Percentiles rank a stretch among this genome's conserved stretches.
Conservation (phyloP, 1,284 basidiomycete species). For the Cryptococcus sp. region DNA sequence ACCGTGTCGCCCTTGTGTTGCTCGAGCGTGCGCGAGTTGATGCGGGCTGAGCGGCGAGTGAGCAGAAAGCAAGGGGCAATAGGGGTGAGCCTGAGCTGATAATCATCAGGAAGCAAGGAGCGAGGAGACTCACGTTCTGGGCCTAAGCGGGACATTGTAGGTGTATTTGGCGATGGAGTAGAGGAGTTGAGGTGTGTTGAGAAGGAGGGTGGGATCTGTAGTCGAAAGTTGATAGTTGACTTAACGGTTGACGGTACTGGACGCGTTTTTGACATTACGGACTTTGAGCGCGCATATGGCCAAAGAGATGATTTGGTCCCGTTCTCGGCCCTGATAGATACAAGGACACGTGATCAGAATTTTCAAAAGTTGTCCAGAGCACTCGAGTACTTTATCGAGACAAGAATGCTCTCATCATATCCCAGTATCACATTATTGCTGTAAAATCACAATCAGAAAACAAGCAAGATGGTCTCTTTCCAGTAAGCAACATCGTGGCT, state of each 20-base stretch:
- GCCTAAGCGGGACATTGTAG: slow-evolving; percentile 41
- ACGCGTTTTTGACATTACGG: no score
- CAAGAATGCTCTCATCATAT: no score
- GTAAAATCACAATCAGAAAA: no score
- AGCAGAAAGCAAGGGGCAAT: not conserved
- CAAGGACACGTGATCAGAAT: slow-evolving; percentile 11
- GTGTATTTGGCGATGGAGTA: not conserved
- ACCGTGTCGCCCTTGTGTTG: slow-evolving; percentile 59
- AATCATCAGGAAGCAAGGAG: no score
- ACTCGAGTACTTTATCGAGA: no score
- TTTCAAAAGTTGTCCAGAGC: slow-evolving; percentile 8
- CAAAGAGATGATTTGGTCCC: slow-evolving; percentile 4
- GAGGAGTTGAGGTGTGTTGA: not conserved
- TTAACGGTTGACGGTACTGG: no score
- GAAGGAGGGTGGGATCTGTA: no score
- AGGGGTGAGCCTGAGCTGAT: not conserved
- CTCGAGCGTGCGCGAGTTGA: slow-evolving; percentile 41
- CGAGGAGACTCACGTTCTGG: slow-evolving; percentile 42
- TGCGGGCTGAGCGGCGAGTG: slow-evolving; percentile 36
- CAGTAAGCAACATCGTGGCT: slow-evolving; percentile 53
- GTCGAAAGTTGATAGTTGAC: no score
- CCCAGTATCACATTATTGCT: no score
- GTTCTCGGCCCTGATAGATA: not conserved
- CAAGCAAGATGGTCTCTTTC: slow-evolving; percentile 61
- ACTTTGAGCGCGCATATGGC: no score